These are phyloP conservation scores for Candida ortonii DNA, from an alignment of 805 yeast genomes.

Conservation along the genomic window DNA sequence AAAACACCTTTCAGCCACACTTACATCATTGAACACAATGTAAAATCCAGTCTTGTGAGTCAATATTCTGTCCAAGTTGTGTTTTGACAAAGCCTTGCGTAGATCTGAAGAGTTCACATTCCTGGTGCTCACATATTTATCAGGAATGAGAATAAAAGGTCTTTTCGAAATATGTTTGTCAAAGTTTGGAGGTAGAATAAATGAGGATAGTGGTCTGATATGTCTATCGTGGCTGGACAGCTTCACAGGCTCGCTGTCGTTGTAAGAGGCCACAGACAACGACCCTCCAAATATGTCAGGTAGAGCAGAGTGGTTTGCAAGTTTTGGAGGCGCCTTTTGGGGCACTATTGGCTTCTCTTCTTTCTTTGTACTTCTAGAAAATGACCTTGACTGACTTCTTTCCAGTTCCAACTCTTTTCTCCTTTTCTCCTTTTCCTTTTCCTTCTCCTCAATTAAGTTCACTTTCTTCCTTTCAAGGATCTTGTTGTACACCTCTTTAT, in stretches of 20 bases:
- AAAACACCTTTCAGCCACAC: conserved; percentile 60
- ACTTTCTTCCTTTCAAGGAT: conserved; percentile 36
- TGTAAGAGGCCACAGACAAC: too few relatives aligned
- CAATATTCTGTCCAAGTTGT: conserved; percentile 64
- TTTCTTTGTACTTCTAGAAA: conserved; percentile 8
- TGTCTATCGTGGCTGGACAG: conserved; percentile 33
- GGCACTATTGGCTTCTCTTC: conserved; percentile 14
- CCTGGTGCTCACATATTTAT: conserved; percentile 46
- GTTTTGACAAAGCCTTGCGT: conserved; percentile 53
- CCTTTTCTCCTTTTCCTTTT: conserved; percentile 23
- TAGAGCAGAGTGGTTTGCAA: not conserved
- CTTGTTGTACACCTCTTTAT: conserved; percentile 31
- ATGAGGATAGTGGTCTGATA: conserved; percentile 25
- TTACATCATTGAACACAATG: conserved; percentile 59
- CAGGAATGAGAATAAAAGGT: conserved; percentile 56
- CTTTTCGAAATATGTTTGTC: conserved; percentile 49
- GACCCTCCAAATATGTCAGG: conserved; percentile 5
- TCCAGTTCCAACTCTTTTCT: conserved; percentile 23
- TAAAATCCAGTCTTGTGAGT: conserved; percentile 66
- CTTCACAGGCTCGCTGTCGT: conserved; percentile 11
- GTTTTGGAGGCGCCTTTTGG: conserved; percentile 4
- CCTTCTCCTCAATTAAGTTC: conserved; percentile 32
- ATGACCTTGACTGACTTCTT: too few relatives aligned
- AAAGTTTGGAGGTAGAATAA: conserved; percentile 46
- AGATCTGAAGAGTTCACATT: conserved; percentile 54